Evolutionary conservation across 768 basidiomycete genomes (phyloP).

Genomic region (Psilocybe cyanescens): DNA sequence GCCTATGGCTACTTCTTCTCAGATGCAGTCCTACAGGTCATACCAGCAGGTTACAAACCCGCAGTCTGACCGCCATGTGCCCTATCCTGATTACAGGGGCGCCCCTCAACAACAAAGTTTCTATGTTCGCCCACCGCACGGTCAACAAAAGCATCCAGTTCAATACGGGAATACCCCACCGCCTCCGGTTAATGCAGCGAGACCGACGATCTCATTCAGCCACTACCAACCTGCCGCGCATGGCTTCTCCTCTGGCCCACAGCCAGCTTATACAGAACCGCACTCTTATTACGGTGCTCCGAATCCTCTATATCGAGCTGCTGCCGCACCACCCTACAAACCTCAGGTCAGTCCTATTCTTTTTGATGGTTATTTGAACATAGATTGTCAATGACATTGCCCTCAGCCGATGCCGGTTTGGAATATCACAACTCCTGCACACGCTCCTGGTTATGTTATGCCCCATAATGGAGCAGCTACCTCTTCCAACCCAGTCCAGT

Average conservation of each 20-base stretch:
- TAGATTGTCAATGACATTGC: constrained; percentile 1
- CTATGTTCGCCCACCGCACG: constrained; percentile 19
- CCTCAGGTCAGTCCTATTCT: constrained; percentile 14
- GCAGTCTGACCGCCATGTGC: constrained; percentile 9
- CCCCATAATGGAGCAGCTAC: constrained; percentile 11
- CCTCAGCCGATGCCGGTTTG: constrained; percentile 27
- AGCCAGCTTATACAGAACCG: constrained; percentile 23
- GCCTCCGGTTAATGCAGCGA: background rate
- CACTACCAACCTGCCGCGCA: constrained; percentile 52
- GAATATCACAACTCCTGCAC: constrained; percentile 26
- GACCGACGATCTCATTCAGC: constrained; percentile 41
- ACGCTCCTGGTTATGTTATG: constrained; percentile 20
- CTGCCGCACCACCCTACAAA: constrained; percentile 16
- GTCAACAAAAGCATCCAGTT: constrained; percentile 18
- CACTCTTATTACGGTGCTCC: constrained; percentile 27
- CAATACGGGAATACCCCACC: constrained; percentile 13
- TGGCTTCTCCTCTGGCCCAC: constrained; percentile 32
- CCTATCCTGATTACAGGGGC: constrained; percentile 6
- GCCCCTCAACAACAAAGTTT: constrained; percentile 12
- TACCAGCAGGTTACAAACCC: constrained; percentile 8
- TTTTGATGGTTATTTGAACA: background rate
- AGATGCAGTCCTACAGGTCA: constrained; percentile 14
- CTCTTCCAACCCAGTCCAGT: background rate
- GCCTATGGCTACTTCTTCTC: constrained; percentile 9
- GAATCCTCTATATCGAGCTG: constrained; percentile 12